Evolutionary conservation across 2,329 filamentous ascomycete species (phyloP).

Genomic region (Alternaria sp.): DNA sequence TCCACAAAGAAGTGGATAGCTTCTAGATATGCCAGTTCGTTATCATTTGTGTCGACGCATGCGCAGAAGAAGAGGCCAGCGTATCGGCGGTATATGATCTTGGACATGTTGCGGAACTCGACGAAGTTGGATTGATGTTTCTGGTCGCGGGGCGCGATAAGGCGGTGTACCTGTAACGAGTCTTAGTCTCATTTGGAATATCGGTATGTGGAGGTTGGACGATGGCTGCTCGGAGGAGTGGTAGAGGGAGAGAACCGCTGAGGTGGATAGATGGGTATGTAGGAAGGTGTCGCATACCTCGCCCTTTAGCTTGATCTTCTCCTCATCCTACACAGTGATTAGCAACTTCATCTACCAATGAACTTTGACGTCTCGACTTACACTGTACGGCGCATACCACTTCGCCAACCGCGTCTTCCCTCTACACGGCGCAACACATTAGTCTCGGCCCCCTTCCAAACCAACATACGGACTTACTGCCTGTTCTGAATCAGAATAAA

Average conservation of each 20-base stretch:
- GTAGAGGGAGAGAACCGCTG: not conserved
- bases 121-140: slow-evolving; percentile 99
- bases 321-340: slow-evolving; percentile 73
- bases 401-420: slow-evolving; percentile 98
- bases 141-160: slow-evolving; percentile 96
- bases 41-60: slow-evolving; percentile 98
- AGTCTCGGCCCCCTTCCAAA: not conserved
- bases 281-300: slow-evolving; percentile 67
- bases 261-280: slow-evolving; percentile 7
- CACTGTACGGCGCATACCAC: slow-evolving; percentile 97
- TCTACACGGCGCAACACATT: slow-evolving; percentile 59
- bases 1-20: slow-evolving; percentile 99
- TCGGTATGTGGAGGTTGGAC: not conserved
- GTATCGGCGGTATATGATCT: slow-evolving; percentile 97
- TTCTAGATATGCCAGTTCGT: slow-evolving; percentile 95
- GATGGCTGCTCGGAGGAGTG: not conserved
- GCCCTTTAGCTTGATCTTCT: slow-evolving; percentile 99
- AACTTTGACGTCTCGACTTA: slow-evolving; percentile 48
- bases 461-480: slow-evolving; percentile 65
- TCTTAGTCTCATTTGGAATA: not conserved
- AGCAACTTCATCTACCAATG: slow-evolving; percentile 20
- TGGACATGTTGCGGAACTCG: slow-evolving; percentile 86
- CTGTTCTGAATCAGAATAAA: slow-evolving; percentile 92
- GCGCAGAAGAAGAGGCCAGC: slow-evolving; percentile 99
- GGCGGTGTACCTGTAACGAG: slow-evolving; percentile 82